Evolutionary conservation across 768 basidiomycete genomes (phyloP), one percentile per base, ranked within the genome.

Genomic region (Sistotremastrum suecicum): DNA sequence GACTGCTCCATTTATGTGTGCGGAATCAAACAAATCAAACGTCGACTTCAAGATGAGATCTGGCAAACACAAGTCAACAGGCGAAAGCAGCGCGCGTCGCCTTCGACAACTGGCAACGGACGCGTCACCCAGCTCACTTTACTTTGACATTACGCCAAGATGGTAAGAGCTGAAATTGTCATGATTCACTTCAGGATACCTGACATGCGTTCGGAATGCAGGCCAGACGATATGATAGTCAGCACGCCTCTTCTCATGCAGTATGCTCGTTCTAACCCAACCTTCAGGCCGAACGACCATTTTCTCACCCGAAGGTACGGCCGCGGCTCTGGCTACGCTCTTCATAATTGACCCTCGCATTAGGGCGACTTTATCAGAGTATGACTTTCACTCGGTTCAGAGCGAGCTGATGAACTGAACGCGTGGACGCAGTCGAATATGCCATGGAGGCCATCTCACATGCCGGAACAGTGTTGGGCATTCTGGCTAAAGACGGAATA

Each of bases 381-480:
- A 58, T 63, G 82, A 63, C 45, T 50, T 37, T 34, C 31, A 30
- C 37, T 41, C 44, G 41, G 43, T 36, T 39, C 30, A 8, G 12
- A 42, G 34, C 34, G 29, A 45, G 34, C 48, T 40, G 44, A 42
- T 37, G 45, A 39, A 34, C 45, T 52, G 39, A 34, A 43, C 52
- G 42, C 39, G 37, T 44, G 41, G 45, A 29, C 29, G 5, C 55
- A 94, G 94, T 98, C 69, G 94, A 99, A 69, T 99, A 99, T 75
- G 94, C 94, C 39, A 95, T 98, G 89, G 95, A 98, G 61, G 90
- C 91, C 48, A 97, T 98, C 71, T 95, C 91, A 31, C 85, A 91
- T 57, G 90, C 89, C 12, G 88, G 88, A 45, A 86, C 89, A 37
- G 90, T 94, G 39, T 76, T 94, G n/a, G 90, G 88, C 37, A 82